Percentiles rank a stretch among this genome's conserved stretches.
phyloP scores from a whole-genome alignment of 2,329 filamentous ascomycete species.

The Pyricularia pennisetigena region DNA sequence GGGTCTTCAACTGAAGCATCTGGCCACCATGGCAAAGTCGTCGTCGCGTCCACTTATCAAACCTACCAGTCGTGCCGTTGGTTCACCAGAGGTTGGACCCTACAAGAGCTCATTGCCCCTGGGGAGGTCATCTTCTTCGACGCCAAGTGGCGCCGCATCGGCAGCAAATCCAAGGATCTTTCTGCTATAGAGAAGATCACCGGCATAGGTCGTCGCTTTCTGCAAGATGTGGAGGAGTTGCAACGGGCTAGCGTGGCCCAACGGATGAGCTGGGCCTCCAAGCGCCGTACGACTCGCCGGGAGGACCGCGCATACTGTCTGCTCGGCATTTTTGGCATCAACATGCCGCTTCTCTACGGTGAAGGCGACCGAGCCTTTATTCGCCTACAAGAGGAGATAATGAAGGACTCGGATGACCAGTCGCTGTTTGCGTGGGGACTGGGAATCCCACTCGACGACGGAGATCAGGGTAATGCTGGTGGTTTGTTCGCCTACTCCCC shows the following conservation, averaged over 20 bases:
- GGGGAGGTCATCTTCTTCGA: constrained; percentile 12
- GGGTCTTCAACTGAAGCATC: no score
- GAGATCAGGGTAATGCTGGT: neutral
- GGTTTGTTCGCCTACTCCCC: constrained; percentile 10
- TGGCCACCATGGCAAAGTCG: neutral
- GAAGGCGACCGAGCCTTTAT: constrained; percentile 15
- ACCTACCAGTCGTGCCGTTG: constrained; percentile 2
- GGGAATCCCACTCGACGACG: neutral
- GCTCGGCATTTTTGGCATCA: constrained; percentile 18
- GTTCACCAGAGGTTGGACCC: constrained; percentile 14
- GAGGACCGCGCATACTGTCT: constrained; percentile 19
- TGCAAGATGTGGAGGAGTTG: constrained; percentile 7
- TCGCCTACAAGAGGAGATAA: constrained; percentile 18
- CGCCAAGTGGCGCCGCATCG: constrained; percentile 12
- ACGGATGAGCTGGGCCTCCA: constrained; percentile 18
- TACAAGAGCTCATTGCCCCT: constrained; percentile 14
- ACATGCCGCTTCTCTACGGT: constrained; percentile 20
- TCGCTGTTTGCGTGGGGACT: constrained; percentile 18
- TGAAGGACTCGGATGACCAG: constrained; percentile 16
- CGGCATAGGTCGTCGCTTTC: constrained; percentile 15
- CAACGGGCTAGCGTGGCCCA: constrained; percentile 10
- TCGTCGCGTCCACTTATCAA: neutral
- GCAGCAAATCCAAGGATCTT: constrained; percentile 11
- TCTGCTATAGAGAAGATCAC: constrained; percentile 16
- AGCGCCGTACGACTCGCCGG: constrained; percentile 12